Evolutionary conservation across 2,329 filamentous ascomycete species (phyloP).

Genomic region (Aspergillus tanneri): DNA sequence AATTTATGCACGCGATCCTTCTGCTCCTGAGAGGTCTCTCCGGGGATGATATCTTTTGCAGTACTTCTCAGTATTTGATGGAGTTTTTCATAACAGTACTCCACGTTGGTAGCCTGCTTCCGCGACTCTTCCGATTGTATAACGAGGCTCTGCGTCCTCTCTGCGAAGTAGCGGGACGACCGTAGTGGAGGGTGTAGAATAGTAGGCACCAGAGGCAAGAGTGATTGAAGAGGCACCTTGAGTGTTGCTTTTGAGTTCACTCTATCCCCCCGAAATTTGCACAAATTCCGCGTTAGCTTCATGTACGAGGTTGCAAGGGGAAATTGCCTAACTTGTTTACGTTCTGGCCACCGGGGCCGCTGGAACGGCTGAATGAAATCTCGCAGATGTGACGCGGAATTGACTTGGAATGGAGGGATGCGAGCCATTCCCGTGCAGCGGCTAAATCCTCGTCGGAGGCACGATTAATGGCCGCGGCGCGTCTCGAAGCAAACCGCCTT

Average conservation of each 20-base stretch:
- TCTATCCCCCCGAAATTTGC: constrained; percentile 40
- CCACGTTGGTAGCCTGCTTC: constrained; percentile 60
- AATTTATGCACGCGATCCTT: constrained; percentile 55
- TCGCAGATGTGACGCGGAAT: constrained; percentile 59
- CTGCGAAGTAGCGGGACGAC: constrained; percentile 56
- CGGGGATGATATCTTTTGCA: constrained; percentile 54
- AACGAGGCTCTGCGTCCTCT: constrained; percentile 54
- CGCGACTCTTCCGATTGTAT: constrained; percentile 64
- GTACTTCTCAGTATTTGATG: constrained; percentile 54
- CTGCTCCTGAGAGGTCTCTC: constrained; percentile 60
- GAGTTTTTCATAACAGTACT: constrained; percentile 59
- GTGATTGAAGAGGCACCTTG: constrained; percentile 52
- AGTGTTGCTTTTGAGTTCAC: constrained; percentile 68
- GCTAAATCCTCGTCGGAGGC: constrained; percentile 33
- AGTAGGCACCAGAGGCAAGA: constrained; percentile 56
- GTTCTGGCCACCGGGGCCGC: constrained; percentile 66
- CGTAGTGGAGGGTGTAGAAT: constrained; percentile 54
- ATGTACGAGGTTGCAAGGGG: constrained; percentile 8
- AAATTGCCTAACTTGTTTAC: constrained; percentile 65
- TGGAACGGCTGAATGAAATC: constrained; percentile 62
- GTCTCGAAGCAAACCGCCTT: constrained; percentile 31
- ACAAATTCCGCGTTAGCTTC: no score
- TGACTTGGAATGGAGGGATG: constrained; percentile 52
- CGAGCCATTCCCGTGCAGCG: constrained; percentile 58
- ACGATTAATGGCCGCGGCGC: constrained; percentile 16